Percentiles rank a stretch among this genome's conserved stretches.
phyloP scores from a whole-genome alignment of 129 eudicot species.

The Apium graveolens region DNA sequence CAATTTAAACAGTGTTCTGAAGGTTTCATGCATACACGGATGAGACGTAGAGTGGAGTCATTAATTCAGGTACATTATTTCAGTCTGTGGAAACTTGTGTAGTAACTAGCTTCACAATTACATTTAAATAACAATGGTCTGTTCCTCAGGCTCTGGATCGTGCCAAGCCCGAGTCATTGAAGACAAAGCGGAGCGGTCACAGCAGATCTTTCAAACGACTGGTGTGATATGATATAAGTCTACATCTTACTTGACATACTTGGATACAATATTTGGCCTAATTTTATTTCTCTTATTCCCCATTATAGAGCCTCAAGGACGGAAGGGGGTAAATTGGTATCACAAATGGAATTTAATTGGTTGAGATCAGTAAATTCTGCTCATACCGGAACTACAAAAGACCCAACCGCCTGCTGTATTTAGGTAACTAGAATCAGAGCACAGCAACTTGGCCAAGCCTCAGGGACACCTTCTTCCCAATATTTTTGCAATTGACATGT shows the following conservation, averaged over 20 bases:
- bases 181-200: conserved; percentile 6
- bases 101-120: not conserved
- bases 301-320: conserved; percentile 10
- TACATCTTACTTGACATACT: not conserved
- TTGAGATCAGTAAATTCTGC: not conserved
- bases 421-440: not conserved
- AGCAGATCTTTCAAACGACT: conserved; percentile 17
- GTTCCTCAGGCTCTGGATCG: conserved; percentile 13
- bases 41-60: conserved; percentile 97
- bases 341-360: not conserved
- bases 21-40: conserved; percentile 96
- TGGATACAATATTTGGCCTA: not conserved
- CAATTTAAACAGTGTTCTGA: conserved; percentile 73
- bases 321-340: not conserved
- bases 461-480: not conserved
- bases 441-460: not conserved
- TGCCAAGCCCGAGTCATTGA: conserved; percentile 9
- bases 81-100: not conserved
- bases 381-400: not conserved
- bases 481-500: conserved; percentile 4
- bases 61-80: conserved; percentile 57
- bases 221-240: not conserved
- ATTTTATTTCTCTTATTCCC: not conserved
- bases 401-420: not conserved
- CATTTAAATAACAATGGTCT: not conserved